Evolutionary conservation across 164 flowering plant species (phyloP), one percentile per base, ranked within the genome.

Genomic region (Malania oleifera): DNA sequence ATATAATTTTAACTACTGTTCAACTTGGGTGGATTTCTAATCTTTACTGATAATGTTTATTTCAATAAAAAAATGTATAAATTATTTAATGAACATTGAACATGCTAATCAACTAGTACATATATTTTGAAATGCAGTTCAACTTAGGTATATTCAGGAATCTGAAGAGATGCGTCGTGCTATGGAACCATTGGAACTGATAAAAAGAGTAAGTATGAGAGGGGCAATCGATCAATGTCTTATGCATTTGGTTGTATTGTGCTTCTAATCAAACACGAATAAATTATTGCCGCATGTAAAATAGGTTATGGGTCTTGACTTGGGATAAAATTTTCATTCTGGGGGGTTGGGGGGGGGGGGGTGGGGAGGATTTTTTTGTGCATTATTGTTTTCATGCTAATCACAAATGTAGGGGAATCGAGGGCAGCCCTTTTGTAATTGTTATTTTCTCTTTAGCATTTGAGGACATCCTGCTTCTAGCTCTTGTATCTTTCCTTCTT

Each of bases 111-210:
- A 50, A 29, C 46, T 45, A 22, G 26, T 2, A 27, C 20, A 29
- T 41, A 56, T 28, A 43, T 18, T 56, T 67, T 53, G n/a, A 59
- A 51, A 31, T 72, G 70, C 89, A 86, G 96, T 28, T 56, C 70
- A 67, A 37, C 61, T 75, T 53, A 69, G 65, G 61, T 68, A 75
- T 37, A 72, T 91, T 41, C 77, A 65, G 74, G 96, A 87, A 69
- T 79, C 86, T 59, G 89, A 91, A 63, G 88, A 84, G 61, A 51
- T 81, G 29, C 86, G 96, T 2, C 89, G 80, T 52, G 78, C 88
- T 12, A 76, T 91, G 89, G 78, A 75, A 62, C 97, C 97, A 11
- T 60, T 79, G 77, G 85, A 87, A 43, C 76, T 91, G 59, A 87
- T 91, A 24, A 88, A 78, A 70, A 82, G 91, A 62, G 97, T 90